These are phyloP conservation scores for Fusarium sambucinum DNA, from an alignment of 2,329 filamentous ascomycete genomes.

Conservation along the genomic window DNA sequence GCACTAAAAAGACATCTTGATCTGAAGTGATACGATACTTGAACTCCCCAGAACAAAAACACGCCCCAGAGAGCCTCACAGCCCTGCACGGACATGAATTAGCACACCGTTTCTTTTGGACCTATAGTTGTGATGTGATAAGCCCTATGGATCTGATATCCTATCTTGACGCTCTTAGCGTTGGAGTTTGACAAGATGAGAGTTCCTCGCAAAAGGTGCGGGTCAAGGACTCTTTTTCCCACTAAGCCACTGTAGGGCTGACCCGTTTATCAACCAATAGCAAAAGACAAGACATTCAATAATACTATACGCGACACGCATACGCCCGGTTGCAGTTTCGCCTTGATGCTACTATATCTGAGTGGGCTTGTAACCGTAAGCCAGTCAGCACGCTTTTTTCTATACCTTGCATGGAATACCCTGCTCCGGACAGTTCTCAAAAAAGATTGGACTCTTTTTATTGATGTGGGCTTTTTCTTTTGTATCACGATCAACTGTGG, in stretches of 20 bases:
- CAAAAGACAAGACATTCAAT: neutral
- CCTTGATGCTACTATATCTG: neutral
- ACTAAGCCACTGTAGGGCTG: constrained; percentile 39
- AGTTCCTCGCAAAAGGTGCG: constrained; percentile 1
- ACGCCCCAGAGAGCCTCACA: constrained; percentile 9
- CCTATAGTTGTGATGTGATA: neutral
- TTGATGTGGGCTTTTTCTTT: neutral
- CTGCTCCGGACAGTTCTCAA: neutral
- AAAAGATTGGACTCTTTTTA: neutral
- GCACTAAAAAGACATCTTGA: constrained; percentile 31
- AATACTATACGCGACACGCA: constrained; percentile 1
- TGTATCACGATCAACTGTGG: neutral
- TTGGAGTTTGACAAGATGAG: neutral
- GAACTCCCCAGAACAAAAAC: neutral
- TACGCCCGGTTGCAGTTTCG: constrained; percentile 5
- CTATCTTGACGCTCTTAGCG: neutral
- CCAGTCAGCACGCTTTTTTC: constrained; percentile 28
- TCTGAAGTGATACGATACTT: neutral
- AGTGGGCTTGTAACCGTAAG: constrained; percentile 1
- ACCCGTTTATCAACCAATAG: constrained; percentile 14
- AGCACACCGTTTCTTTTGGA: neutral
- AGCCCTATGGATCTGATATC: constrained; percentile 12
- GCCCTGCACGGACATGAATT: constrained; percentile 12
- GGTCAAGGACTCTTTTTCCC: neutral
- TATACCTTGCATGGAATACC: neutral